Evolutionary conservation across 2,329 filamentous ascomycete species (phyloP).

Genomic region (Nemania abortiva): DNA sequence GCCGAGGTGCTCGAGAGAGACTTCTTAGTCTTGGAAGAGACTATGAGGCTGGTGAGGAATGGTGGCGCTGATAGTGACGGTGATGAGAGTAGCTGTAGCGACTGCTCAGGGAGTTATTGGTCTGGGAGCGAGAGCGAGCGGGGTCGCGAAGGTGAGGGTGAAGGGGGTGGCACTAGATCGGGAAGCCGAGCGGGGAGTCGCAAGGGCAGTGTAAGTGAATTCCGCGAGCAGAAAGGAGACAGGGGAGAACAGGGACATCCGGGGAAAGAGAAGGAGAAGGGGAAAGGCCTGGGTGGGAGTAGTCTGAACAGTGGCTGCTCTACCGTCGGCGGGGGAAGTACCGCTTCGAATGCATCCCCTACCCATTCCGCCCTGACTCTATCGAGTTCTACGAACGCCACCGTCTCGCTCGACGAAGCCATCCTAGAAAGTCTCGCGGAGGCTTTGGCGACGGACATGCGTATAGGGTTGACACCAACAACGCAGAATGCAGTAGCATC

Average conservation of each 20-base stretch:
- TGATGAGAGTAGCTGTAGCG: constrained; percentile 48
- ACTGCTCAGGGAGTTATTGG: constrained; percentile 39
- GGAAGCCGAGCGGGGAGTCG: constrained; percentile 40
- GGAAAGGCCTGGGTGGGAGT: constrained; percentile 33
- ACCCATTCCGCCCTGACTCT: neutral
- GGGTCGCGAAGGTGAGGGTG: constrained; percentile 55
- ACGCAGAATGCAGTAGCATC: constrained; percentile 12
- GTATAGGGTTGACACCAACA: constrained; percentile 27
- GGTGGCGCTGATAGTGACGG: constrained; percentile 46
- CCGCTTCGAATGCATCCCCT: constrained; percentile 21
- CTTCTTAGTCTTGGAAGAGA: constrained; percentile 74
- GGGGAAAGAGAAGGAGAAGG: constrained; percentile 32
- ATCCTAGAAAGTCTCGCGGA: constrained; percentile 49
- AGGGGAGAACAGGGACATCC: constrained; percentile 25
- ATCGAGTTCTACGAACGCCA: constrained; percentile 18
- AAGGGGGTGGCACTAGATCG: constrained; percentile 49
- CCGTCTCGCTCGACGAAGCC: constrained; percentile 46
- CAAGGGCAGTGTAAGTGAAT: constrained; percentile 37
- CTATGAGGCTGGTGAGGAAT: constrained; percentile 66
- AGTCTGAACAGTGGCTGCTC: constrained; percentile 12
- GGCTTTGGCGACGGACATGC: constrained; percentile 49
- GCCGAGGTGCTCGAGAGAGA: constrained; percentile 82
- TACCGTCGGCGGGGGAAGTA: constrained; percentile 13
- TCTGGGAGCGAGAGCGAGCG: constrained; percentile 48
- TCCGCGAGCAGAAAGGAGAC: constrained; percentile 32